phyloP scores from a whole-genome alignment of 441 rosid genomes.

The Codiaeum variegatum region DNA sequence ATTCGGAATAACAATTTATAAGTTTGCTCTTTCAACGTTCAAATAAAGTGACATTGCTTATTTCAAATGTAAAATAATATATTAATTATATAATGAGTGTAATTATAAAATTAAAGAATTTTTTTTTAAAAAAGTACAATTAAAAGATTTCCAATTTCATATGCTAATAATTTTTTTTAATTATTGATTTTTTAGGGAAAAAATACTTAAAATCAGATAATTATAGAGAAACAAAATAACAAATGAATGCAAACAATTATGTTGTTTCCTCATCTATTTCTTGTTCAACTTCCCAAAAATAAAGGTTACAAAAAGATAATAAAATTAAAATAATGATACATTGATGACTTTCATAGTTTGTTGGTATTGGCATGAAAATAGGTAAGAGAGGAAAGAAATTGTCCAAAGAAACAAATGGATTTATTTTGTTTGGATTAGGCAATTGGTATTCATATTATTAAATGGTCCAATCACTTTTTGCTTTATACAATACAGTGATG shows the following conservation, averaged over 20 bases:
- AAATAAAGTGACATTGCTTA: too few species aligned
- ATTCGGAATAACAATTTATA: too few species aligned
- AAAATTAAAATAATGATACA: background rate
- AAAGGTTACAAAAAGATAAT: background rate
- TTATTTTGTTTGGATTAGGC: background rate
- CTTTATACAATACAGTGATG: background rate
- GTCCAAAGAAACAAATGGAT: background rate
- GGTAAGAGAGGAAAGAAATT: background rate
- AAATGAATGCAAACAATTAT: background rate
- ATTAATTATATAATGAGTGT: too few species aligned
- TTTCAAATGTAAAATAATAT: too few species aligned
- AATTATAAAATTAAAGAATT: too few species aligned
- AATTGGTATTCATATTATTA: background rate
- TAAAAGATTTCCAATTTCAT: too few species aligned
- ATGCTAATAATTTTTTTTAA: too few species aligned
- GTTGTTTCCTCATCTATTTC: background rate
- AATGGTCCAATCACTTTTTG: background rate
- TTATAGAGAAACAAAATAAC: background rate
- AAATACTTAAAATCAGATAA: background rate
- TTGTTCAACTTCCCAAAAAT: background rate
- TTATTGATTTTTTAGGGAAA: too few species aligned
- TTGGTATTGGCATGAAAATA: slow-evolving; percentile 3
- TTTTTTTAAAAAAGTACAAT: too few species aligned
- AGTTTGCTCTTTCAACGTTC: too few species aligned
- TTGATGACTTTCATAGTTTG: background rate